A percentile compares a stretch with the other conserved stretches of the same genome.
Evolutionary conservation across 2,329 filamentous ascomycete species (phyloP).

Genomic region (Nemania sp.): DNA sequence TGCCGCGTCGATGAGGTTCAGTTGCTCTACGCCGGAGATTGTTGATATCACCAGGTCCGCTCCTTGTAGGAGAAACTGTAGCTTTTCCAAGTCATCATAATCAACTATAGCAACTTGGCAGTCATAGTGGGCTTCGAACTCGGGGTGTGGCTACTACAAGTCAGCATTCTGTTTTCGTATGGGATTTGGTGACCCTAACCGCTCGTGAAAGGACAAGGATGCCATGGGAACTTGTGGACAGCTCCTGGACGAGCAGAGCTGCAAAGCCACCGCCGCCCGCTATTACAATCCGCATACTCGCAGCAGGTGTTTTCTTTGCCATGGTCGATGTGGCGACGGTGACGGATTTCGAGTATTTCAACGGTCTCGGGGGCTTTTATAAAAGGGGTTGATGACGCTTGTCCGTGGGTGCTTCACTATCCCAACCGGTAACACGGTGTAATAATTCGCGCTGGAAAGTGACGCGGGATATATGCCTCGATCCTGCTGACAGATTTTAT

Average conservation of each 20-base stretch:
- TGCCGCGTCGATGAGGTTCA: constrained; percentile 74
- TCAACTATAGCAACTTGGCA: constrained; percentile 73
- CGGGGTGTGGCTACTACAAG: constrained; percentile 54
- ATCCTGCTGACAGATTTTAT: constrained; percentile 26
- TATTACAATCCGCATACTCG: constrained; percentile 64
- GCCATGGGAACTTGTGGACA: constrained; percentile 68
- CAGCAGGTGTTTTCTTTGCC: constrained; percentile 35
- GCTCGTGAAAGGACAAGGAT: constrained; percentile 71
- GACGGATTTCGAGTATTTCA: constrained; percentile 21
- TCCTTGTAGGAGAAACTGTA: constrained; percentile 70
- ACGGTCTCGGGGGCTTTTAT: constrained; percentile 9
- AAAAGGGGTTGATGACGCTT: constrained; percentile 19
- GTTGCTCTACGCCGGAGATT: constrained; percentile 66
- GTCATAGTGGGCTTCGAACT: constrained; percentile 55
- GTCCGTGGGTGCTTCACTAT: constrained; percentile 15
- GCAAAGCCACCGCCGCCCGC: constrained; percentile 65
- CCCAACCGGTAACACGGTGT: constrained; percentile 25
- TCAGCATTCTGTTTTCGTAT: constrained; percentile 21
- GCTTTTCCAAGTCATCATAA: constrained; percentile 61
- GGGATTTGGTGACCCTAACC: constrained; percentile 47
- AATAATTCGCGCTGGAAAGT: constrained; percentile 29
- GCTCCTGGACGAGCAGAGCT: constrained; percentile 59
- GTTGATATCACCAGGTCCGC: constrained; percentile 78
- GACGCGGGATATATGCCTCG: constrained; percentile 32
- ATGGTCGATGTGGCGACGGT: constrained; percentile 28